These are phyloP conservation scores for Ceratocystis colombiana DNA, from an alignment of 2,329 filamentous ascomycete genomes.

Conservation along the genomic window DNA sequence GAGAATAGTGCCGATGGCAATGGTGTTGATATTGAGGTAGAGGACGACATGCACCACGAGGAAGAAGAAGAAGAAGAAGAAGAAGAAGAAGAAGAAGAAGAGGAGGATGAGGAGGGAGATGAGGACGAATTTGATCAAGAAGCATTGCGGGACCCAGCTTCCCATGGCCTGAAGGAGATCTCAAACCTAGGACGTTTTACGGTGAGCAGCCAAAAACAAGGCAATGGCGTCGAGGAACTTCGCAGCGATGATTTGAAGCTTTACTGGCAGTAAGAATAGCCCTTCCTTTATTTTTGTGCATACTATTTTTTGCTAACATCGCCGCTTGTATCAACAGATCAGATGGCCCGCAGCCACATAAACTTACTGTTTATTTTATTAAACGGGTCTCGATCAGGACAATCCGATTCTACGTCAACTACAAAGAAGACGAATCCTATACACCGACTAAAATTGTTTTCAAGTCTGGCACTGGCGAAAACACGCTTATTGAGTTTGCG, in stretches of 20 bases:
- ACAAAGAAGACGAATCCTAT: constrained; percentile 87
- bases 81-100: constrained; percentile 29
- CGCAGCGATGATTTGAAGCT: constrained; percentile 60
- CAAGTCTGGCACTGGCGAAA: constrained; percentile 78
- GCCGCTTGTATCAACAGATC: constrained; percentile 43
- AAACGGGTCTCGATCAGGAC: constrained; percentile 69
- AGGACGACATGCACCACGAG: constrained; percentile 26
- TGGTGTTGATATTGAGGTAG: constrained; percentile 27
- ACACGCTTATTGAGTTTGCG: constrained; percentile 82
- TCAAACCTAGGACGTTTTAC: constrained; percentile 75
- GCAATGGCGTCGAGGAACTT: constrained; percentile 66
- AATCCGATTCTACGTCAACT: constrained; percentile 80
- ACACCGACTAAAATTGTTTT: constrained; percentile 90
- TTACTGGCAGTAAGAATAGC: constrained; percentile 64
- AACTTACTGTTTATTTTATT: constrained; percentile 75
- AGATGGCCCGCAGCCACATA: constrained; percentile 73
- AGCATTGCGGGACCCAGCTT: constrained; percentile 43
- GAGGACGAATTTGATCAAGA: constrained; percentile 32
- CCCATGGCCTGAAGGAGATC: constrained; percentile 64
- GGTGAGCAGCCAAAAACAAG: constrained; percentile 70
- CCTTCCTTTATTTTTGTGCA: not conserved
- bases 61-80: constrained; percentile 28
- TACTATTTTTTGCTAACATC: constrained; percentile 14
- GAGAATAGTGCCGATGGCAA: constrained; percentile 28
- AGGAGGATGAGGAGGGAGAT: constrained; percentile 30